Conservation (phyloP, 2,329 filamentous ascomycete genomes). For the Apiospora aurea region DNA sequence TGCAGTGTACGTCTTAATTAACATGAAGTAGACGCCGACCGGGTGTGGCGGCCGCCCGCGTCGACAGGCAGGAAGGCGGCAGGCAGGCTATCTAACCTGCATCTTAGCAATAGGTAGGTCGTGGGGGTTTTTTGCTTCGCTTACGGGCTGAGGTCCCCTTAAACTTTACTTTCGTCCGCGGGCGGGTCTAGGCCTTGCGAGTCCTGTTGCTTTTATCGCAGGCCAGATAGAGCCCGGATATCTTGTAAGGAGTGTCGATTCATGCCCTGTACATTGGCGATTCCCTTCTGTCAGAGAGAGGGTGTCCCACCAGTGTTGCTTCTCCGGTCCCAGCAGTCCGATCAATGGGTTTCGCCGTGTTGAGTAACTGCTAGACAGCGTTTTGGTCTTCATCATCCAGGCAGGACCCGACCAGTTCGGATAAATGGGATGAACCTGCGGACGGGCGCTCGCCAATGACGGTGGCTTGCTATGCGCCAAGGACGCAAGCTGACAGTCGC, state of each 20-base stretch:
- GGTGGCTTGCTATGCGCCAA: not conserved
- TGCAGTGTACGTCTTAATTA: not conserved
- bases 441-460: not conserved
- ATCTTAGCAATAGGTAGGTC: not conserved
- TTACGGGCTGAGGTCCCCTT: not conserved
- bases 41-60: not conserved
- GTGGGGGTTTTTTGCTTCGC: too few relatives aligned
- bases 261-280: not conserved
- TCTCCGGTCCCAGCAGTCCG: not conserved
- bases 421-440: conserved; percentile 8
- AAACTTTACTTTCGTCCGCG: not conserved
- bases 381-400: not conserved
- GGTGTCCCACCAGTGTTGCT: not conserved
- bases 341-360: not conserved
- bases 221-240: too few relatives aligned
- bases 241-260: too few relatives aligned
- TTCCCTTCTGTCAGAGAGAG: not conserved
- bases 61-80: not conserved
- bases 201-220: not conserved
- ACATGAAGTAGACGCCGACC: not conserved
- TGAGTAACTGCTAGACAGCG: too few relatives aligned
- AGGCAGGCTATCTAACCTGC: not conserved
- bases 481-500: conserved; percentile 5
- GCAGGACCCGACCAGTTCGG: not conserved
- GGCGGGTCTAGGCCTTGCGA: not conserved